Conservation (phyloP, 805 yeast genomes). For the Starmera caribaea region DNA sequence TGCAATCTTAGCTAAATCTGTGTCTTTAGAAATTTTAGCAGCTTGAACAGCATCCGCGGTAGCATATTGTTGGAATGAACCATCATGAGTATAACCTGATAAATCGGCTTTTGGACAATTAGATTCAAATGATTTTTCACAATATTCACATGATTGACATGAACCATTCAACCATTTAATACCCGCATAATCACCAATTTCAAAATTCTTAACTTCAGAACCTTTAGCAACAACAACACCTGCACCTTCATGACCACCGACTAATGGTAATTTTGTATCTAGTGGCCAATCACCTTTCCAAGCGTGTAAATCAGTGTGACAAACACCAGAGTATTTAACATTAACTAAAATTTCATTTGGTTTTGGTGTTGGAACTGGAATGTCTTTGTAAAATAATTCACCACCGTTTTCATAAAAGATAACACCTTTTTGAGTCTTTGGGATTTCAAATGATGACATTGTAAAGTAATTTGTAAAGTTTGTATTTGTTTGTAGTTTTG, state of each 20-base stretch:
- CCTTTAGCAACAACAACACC: constrained; percentile 56
- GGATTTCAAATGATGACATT: constrained; percentile 8
- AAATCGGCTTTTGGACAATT: constrained; percentile 58
- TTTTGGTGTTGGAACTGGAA: constrained; percentile 42
- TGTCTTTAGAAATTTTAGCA: constrained; percentile 40
- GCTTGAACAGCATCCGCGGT: constrained; percentile 53
- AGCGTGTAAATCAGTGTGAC: constrained; percentile 52
- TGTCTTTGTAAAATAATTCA: constrained; percentile 33
- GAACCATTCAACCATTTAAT: constrained; percentile 57
- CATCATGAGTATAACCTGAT: constrained; percentile 68
- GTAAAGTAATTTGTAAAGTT: too few relatives aligned
- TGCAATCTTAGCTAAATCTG: constrained; percentile 42
- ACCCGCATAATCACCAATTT: constrained; percentile 54
- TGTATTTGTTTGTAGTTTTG: too few relatives aligned
- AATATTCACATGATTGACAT: constrained; percentile 50
- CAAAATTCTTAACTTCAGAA: constrained; percentile 42
- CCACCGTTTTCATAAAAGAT: constrained; percentile 38
- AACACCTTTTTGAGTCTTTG: constrained; percentile 38
- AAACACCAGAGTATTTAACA: constrained; percentile 43
- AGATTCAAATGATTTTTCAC: constrained; percentile 43
- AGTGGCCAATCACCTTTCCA: constrained; percentile 65
- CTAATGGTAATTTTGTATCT: constrained; percentile 43
- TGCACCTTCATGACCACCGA: constrained; percentile 65
- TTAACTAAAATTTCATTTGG: too few relatives aligned
- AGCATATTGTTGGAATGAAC: constrained; percentile 60